Percentiles rank a stretch among this genome's conserved stretches.
phyloP scores from a whole-genome alignment of 306 rosid species.

The Dryas drummondii region DNA sequence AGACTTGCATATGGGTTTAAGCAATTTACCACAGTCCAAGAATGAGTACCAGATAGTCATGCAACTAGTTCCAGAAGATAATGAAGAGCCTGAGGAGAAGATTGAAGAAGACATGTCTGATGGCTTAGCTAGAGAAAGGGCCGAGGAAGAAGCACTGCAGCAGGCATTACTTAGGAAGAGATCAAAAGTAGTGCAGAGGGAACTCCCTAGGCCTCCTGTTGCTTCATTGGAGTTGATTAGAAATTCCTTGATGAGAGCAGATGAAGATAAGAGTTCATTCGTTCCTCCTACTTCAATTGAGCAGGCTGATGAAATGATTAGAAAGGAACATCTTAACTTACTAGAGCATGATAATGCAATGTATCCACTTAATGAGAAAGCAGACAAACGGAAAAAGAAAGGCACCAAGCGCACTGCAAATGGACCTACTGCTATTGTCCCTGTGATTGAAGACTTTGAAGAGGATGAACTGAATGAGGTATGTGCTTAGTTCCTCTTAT shows the following conservation, averaged over 20 bases:
- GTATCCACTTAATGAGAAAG: slow-evolving; percentile 70
- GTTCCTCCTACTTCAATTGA: slow-evolving; percentile 90
- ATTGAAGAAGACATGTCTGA: slow-evolving; percentile 97
- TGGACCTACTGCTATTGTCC: slow-evolving; percentile 45
- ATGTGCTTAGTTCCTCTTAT: slow-evolving; percentile 24
- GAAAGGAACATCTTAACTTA: slow-evolving; percentile 66
- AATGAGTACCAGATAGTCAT: slow-evolving; percentile 85
- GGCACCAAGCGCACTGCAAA: slow-evolving; percentile 54
- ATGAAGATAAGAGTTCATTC: slow-evolving; percentile 92
- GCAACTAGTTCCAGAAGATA: slow-evolving; percentile 79
- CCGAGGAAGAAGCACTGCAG: slow-evolving; percentile 78
- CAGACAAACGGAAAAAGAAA: slow-evolving; percentile 70
- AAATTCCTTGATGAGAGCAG: slow-evolving; percentile 75
- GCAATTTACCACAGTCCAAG: slow-evolving; percentile 74
- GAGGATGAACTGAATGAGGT: slow-evolving; percentile 76
- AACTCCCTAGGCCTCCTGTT: slow-evolving; percentile 89
- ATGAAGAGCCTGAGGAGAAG: slow-evolving; percentile 72
- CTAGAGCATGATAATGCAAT: slow-evolving; percentile 88
- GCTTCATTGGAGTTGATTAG: slow-evolving; percentile 69
- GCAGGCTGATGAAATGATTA: slow-evolving; percentile 83
- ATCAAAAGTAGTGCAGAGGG: slow-evolving; percentile 93
- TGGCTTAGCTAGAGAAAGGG: slow-evolving; percentile 83
- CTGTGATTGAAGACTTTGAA: slow-evolving; percentile 75
- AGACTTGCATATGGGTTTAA: slow-evolving; percentile 69
- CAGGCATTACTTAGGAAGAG: slow-evolving; percentile 89